Evolutionary conservation across 805 yeast genomes (phyloP).

Genomic region (Candida argentea): DNA sequence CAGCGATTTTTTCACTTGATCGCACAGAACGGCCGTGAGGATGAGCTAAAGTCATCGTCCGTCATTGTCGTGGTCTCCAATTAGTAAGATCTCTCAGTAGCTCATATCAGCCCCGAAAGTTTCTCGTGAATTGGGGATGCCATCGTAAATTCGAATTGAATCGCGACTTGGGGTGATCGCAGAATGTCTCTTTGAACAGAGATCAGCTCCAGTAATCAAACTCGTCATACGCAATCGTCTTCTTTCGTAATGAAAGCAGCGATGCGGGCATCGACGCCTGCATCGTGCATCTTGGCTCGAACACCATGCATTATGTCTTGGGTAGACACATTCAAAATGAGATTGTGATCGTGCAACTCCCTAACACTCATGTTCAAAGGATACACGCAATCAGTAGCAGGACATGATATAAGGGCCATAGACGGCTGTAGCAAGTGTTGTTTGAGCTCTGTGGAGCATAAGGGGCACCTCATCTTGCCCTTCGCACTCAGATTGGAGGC

Average conservation of each 20-base stretch:
- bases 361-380: constrained; percentile 22
- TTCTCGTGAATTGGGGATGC: too few species aligned
- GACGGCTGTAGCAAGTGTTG: constrained; percentile 19
- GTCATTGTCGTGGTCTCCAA: too few species aligned
- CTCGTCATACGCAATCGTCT: too few species aligned
- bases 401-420: constrained; percentile 19
- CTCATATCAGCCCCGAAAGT: too few species aligned
- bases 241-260: constrained; percentile 16
- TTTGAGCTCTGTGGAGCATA: constrained; percentile 14
- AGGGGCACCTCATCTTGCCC: constrained; percentile 18
- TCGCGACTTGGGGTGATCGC: too few species aligned
- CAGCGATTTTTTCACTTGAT: too few species aligned
- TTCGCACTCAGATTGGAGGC: background rate
- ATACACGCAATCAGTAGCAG: constrained; percentile 17
- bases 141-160: too few species aligned
- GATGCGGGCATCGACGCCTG: constrained; percentile 15
- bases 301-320: constrained; percentile 17
- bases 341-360: constrained; percentile 16
- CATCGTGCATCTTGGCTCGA: constrained; percentile 15
- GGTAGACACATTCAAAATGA: constrained; percentile 12
- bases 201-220: too few species aligned
- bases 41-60: too few species aligned
- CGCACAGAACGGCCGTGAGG: too few species aligned
- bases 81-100: too few species aligned
- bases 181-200: too few species aligned